Conservation (phyloP, 2,329 filamentous ascomycete genomes). For the Allantophomopsis cytisporea region DNA sequence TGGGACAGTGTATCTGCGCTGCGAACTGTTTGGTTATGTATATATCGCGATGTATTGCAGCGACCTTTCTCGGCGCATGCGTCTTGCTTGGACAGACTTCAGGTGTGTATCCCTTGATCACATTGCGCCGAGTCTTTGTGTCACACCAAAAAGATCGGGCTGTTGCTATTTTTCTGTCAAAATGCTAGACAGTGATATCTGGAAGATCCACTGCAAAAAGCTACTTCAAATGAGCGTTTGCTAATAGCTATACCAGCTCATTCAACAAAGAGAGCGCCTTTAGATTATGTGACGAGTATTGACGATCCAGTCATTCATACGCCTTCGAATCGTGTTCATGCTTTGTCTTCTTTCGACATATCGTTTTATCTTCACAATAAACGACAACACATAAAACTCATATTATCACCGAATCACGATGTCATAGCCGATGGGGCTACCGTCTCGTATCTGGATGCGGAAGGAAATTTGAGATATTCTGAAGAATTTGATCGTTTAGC, state of each 20-base stretch:
- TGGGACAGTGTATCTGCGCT: too few relatives aligned
- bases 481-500: conserved; percentile 59
- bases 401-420: conserved; percentile 82
- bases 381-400: conserved; percentile 60
- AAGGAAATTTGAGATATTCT: conserved; percentile 54
- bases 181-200: too few relatives aligned
- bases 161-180: not conserved
- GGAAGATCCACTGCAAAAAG: not conserved
- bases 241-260: conserved; percentile 32
- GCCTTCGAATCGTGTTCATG: conserved; percentile 64
- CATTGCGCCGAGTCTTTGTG: not conserved
- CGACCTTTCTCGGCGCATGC: conserved; percentile 10
- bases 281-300: conserved; percentile 60
- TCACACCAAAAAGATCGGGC: not conserved
- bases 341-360: conserved; percentile 73
- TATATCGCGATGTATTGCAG: conserved; percentile 11
- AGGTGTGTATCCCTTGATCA: not conserved
- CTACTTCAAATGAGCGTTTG: not conserved
- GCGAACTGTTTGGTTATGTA: conserved; percentile 6
- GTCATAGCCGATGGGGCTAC: conserved; percentile 66
- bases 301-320: conserved; percentile 68
- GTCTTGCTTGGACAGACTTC: conserved; percentile 4
- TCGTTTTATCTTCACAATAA: conserved; percentile 61
- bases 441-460: conserved; percentile 55
- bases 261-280: conserved; percentile 62